These are phyloP conservation scores for Abortiporus biennis DNA, from an alignment of 1,284 basidiomycete genomes.

Conservation along the genomic window DNA sequence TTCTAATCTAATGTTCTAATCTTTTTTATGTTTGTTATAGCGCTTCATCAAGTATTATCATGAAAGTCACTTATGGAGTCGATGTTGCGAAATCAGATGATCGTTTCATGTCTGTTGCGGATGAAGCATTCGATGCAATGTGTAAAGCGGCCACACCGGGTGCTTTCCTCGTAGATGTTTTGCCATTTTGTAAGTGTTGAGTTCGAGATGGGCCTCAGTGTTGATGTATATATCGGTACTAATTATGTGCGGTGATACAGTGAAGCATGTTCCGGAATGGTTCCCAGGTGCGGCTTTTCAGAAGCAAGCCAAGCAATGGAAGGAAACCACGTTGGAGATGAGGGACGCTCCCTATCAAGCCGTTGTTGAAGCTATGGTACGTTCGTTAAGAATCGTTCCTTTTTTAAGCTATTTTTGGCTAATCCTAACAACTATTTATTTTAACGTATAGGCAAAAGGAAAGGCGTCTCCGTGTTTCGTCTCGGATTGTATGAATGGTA, in stretches of 20 bases:
- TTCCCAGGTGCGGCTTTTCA: slow-evolving; percentile 42
- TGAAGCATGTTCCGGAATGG: slow-evolving; percentile 38
- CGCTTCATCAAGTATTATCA: slow-evolving; percentile 5
- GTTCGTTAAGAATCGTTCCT: slow-evolving; percentile 2
- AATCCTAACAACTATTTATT: too few species aligned
- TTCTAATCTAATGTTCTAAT: neutral
- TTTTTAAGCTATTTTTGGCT: neutral
- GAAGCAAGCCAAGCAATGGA: slow-evolving; percentile 38
- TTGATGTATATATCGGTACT: neutral
- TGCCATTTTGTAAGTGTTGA: slow-evolving; percentile 6
- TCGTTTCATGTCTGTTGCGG: slow-evolving; percentile 3
- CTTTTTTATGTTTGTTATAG: slow-evolving; percentile 12
- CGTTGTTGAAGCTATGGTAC: slow-evolving; percentile 23
- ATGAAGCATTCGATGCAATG: slow-evolving; percentile 5
- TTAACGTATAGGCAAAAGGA: neutral
- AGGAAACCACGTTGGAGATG: slow-evolving; percentile 20
- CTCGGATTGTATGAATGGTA: neutral
- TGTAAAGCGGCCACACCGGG: slow-evolving; percentile 4
- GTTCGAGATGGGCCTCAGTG: neutral
- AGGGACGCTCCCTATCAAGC: slow-evolving; percentile 28
- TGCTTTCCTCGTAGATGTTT: slow-evolving; percentile 6
- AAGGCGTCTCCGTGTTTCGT: slow-evolving; percentile 1
- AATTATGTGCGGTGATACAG: slow-evolving; percentile 9
- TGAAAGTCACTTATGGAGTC: slow-evolving; percentile 10
- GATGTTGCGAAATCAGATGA: slow-evolving; percentile 7